These are phyloP conservation scores for Parachaetomium inaequale DNA, from an alignment of 495 filamentous ascomycete species.

Conservation along the genomic window DNA sequence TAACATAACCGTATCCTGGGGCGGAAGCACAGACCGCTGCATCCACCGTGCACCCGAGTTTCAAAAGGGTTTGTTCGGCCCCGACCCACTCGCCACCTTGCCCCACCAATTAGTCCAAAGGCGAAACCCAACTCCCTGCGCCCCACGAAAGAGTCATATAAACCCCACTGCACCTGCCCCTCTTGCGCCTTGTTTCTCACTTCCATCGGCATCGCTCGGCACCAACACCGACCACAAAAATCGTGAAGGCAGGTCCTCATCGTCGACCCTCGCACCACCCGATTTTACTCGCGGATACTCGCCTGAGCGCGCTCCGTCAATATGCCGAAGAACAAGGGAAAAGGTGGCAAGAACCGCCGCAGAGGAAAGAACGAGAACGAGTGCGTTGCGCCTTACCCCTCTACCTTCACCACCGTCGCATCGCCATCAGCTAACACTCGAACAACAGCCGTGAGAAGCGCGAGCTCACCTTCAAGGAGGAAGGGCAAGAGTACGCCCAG, in stretches of 20 bases:
- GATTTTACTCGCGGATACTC: background rate
- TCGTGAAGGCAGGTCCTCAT: background rate
- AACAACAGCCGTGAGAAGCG: conserved; percentile 87
- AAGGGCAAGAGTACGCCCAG: conserved; percentile 98
- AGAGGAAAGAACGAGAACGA: conserved; percentile 99
- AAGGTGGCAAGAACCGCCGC: conserved; percentile 98
- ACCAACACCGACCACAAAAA: conserved; percentile 3
- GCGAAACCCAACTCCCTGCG: conserved; percentile 19
- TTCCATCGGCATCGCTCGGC: conserved; percentile 10
- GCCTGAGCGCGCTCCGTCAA: conserved; percentile 14
- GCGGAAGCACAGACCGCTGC: background rate
- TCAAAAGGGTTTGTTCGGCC: background rate
- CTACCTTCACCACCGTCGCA: background rate
- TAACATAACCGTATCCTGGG: too few species aligned
- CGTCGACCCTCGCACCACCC: background rate
- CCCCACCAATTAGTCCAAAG: conserved; percentile 15
- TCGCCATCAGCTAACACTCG: conserved; percentile 12
- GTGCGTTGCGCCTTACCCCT: conserved; percentile 22
- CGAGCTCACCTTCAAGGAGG: conserved; percentile 96
- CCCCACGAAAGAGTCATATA: conserved; percentile 28
- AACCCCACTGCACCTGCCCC: conserved; percentile 20
- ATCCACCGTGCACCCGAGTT: background rate
- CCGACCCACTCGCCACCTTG: conserved; percentile 12
- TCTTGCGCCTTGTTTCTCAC: conserved; percentile 16
- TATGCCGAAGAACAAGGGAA: conserved; percentile 38